Percentiles rank a stretch among this genome's conserved stretches.
These are phyloP conservation scores for Aspergillus sp. DNA, from an alignment of 2,329 filamentous ascomycete genomes.

Conservation along the genomic window DNA sequence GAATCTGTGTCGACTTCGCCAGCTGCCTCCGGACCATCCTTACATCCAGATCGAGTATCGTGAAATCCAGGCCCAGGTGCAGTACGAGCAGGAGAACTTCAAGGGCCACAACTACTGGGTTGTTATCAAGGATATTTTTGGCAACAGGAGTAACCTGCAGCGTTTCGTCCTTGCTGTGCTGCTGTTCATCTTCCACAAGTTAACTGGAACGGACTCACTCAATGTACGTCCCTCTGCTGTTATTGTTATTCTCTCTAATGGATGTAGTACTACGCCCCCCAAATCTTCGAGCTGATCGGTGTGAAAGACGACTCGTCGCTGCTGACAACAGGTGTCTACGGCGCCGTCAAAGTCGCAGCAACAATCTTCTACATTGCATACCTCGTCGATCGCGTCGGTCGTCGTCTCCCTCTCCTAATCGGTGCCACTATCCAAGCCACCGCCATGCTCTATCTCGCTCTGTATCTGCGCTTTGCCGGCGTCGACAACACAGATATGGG, in stretches of 20 bases:
- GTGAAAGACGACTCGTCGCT: neutral
- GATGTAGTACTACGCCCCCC: conserved; percentile 5
- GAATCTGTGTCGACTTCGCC: conserved; percentile 1
- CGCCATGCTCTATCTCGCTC: conserved; percentile 5
- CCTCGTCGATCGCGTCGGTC: conserved; percentile 3
- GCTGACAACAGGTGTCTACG: conserved; percentile 4
- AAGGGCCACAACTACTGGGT: conserved; percentile 34
- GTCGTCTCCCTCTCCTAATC: neutral
- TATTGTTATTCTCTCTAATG: neutral
- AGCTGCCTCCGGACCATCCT: conserved; percentile 23
- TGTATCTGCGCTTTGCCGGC: conserved; percentile 4
- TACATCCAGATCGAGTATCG: conserved; percentile 42
- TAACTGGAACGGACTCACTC: conserved; percentile 4
- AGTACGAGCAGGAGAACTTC: conserved; percentile 28
- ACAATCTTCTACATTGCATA: conserved; percentile 5
- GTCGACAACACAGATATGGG: neutral
- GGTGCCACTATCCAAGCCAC: conserved; percentile 2
- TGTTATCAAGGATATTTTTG: conserved; percentile 20
- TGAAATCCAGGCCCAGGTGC: conserved; percentile 39
- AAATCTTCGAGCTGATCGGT: conserved; percentile 6
- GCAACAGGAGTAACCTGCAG: neutral
- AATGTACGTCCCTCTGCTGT: neutral
- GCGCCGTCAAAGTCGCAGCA: conserved; percentile 5
- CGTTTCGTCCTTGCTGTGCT: conserved; percentile 5
- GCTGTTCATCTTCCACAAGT: conserved; percentile 7